These are phyloP conservation scores for Nematodospora valgi DNA, from an alignment of 805 yeast genomes.

Conservation along the genomic window DNA sequence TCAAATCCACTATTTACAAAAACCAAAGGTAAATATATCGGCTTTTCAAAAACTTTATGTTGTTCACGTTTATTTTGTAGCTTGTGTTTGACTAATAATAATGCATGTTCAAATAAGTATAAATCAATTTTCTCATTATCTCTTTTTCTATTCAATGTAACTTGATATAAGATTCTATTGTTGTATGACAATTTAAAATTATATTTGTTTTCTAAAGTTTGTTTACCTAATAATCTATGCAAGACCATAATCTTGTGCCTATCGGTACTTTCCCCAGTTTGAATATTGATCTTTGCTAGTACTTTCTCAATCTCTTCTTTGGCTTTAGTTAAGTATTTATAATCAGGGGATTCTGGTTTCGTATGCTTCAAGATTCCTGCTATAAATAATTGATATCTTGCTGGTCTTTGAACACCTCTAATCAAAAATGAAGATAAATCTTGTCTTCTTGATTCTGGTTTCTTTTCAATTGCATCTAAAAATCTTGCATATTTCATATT, in stretches of 20 bases:
- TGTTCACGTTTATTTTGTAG: constrained; percentile 87
- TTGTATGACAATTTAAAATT: constrained; percentile 83
- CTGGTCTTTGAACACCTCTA: constrained; percentile 94
- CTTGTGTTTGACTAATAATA: constrained; percentile 81
- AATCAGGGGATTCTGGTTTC: constrained; percentile 69
- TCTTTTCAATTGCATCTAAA: constrained; percentile 83
- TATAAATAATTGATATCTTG: constrained; percentile 83
- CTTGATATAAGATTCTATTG: constrained; percentile 76
- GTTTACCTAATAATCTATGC: constrained; percentile 53
- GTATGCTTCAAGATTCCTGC: constrained; percentile 83
- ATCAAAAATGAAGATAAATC: constrained; percentile 91
- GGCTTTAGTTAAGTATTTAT: constrained; percentile 64
- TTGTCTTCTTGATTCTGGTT: constrained; percentile 81
- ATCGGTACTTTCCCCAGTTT: constrained; percentile 92
- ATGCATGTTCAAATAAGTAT: constrained; percentile 83
- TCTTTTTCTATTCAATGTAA: constrained; percentile 63
- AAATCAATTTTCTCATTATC: constrained; percentile 81
- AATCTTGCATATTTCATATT: constrained; percentile 91
- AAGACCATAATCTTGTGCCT: constrained; percentile 84
- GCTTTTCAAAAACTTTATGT: constrained; percentile 85
- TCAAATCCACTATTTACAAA: constrained; percentile 78
- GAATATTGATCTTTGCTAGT: constrained; percentile 74
- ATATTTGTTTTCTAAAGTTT: constrained; percentile 78
- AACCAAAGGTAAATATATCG: constrained; percentile 75
- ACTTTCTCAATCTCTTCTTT: constrained; percentile 72